Evolutionary conservation across 2,329 filamentous ascomycete genomes (phyloP).

Genomic region (Fusarium sp.): DNA sequence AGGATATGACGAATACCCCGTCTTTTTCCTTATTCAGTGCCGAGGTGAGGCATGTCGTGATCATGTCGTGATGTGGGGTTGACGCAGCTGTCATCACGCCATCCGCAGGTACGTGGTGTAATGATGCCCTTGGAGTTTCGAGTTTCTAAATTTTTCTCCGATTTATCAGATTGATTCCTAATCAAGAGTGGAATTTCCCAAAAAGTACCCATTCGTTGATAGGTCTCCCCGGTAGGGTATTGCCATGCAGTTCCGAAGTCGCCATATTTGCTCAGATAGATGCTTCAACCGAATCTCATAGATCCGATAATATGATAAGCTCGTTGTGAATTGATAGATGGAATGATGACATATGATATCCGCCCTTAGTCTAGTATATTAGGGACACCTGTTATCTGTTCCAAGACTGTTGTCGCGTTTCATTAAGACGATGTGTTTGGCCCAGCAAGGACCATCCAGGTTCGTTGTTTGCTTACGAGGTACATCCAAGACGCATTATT

Average conservation of each 20-base stretch:
- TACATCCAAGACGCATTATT: too few species aligned
- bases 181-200: background rate
- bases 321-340: background rate
- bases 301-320: background rate
- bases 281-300: background rate
- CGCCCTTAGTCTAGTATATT: background rate
- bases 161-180: background rate
- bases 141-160: background rate
- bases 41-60: background rate
- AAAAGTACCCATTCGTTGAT: background rate
- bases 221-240: background rate
- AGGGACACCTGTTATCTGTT: background rate
- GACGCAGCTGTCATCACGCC: background rate
- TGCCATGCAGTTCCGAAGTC: background rate
- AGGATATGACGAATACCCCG: conserved; percentile 1
- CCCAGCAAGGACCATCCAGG: too few species aligned
- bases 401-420: too few species aligned
- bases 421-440: too few species aligned
- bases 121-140: background rate
- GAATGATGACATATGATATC: background rate
- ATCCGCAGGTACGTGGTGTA: conserved; percentile 3
- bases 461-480: too few species aligned
- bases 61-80: conserved; percentile 6
- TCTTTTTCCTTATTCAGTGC: background rate
- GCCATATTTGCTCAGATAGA: background rate